Conservation (phyloP, 2,329 filamentous ascomycete genomes). For the Xylogone sp. region DNA sequence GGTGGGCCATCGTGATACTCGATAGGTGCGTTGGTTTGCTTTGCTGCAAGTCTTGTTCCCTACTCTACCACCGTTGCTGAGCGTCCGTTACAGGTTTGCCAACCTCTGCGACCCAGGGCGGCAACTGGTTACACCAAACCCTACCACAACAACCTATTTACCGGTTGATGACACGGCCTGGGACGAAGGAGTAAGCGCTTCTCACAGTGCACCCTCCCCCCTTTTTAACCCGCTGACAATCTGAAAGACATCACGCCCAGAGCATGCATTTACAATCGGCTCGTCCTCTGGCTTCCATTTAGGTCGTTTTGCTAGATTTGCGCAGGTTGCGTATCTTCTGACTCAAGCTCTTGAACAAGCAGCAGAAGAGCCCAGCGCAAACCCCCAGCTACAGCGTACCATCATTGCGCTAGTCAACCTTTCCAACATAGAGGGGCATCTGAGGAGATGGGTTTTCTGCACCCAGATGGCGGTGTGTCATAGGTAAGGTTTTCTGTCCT, state of each 20-base stretch:
- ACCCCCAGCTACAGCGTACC: slow-evolving; percentile 4
- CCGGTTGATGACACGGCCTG: slow-evolving; percentile 5
- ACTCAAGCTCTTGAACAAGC: slow-evolving; percentile 1
- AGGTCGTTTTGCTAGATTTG: slow-evolving; percentile 8
- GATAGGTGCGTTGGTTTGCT: slow-evolving; percentile 3
- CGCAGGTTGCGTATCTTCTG: slow-evolving; percentile 5
- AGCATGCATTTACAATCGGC: not conserved
- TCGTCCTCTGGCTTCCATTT: slow-evolving; percentile 4
- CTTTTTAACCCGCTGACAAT: too few relatives aligned
- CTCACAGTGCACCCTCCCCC: too few relatives aligned
- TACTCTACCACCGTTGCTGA: not conserved
- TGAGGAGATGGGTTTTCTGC: slow-evolving; percentile 3
- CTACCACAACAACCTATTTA: not conserved
- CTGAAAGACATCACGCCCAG: not conserved
- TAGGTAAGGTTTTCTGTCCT: too few relatives aligned
- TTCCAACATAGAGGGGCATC: not conserved
- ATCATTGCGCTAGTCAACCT: slow-evolving; percentile 3
- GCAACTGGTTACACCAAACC: slow-evolving; percentile 3
- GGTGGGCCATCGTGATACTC: slow-evolving; percentile 7
- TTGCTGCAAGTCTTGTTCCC: not conserved
- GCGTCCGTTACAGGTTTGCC: not conserved
- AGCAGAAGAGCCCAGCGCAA: not conserved
- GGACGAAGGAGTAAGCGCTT: slow-evolving; percentile 2
- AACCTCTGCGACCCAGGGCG: slow-evolving; percentile 6
- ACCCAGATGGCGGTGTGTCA: slow-evolving; percentile 5